Evolutionary conservation across 176 grass and related monocot species (phyloP).

Genomic region (Lolium multiflorum): DNA sequence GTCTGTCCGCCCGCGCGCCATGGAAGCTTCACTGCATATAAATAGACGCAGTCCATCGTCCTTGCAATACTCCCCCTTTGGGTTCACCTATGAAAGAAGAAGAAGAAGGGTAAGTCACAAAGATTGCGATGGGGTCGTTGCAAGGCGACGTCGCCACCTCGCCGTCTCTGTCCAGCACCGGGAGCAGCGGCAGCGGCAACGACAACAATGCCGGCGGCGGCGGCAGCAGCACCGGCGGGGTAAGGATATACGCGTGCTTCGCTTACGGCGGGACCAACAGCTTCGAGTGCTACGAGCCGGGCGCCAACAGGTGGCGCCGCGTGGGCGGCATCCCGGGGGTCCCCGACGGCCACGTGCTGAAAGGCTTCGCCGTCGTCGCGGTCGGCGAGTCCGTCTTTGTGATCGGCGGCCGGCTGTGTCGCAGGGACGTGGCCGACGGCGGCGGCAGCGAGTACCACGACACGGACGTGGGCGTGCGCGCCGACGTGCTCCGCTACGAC

Average conservation of each 20-base stretch:
- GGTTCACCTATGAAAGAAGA: background rate
- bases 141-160: conserved; percentile 41
- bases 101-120: background rate
- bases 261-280: conserved; percentile 40
- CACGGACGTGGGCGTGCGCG: conserved; percentile 53
- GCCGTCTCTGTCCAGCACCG: conserved; percentile 45
- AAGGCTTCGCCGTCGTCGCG: conserved; percentile 54
- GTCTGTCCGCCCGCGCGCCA: conserved; percentile 2
- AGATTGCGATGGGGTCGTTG: conserved; percentile 53
- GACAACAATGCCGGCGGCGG: background rate
- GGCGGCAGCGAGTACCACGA: conserved; percentile 8
- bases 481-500: conserved; percentile 58
- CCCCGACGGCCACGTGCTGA: conserved; percentile 57
- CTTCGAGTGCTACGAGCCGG: conserved; percentile 62
- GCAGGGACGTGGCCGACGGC: background rate
- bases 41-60: background rate
- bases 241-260: conserved; percentile 62
- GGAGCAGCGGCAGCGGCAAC: conserved; percentile 34
- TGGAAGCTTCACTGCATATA: conserved; percentile 20
- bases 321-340: conserved; percentile 54
- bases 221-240: background rate
- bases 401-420: conserved; percentile 66
- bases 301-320: conserved; percentile 56
- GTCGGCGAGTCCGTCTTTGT: conserved; percentile 55
- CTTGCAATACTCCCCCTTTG: conserved; percentile 42